These are phyloP conservation scores for Pseudocercospora vitis DNA, from an alignment of 2,329 filamentous ascomycete genomes.

Conservation along the genomic window DNA sequence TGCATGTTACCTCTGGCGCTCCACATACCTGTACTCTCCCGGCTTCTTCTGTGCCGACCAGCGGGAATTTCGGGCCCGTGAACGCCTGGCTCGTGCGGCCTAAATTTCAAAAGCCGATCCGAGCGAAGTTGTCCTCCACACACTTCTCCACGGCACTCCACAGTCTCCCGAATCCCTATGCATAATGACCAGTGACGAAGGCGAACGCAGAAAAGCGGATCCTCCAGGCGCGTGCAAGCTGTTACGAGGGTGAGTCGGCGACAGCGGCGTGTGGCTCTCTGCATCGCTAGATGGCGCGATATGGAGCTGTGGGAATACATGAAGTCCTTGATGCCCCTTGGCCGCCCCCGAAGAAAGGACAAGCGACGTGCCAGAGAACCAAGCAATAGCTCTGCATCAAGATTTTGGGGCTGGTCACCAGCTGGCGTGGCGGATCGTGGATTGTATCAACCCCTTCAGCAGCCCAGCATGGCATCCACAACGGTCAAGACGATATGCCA, in stretches of 20 bases:
- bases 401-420: neutral
- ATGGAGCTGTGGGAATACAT: conserved; percentile 15
- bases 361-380: conserved; percentile 1
- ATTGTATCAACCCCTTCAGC: conserved; percentile 11
- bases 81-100: too few relatives aligned
- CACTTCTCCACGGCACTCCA: neutral
- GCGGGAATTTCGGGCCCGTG: too few relatives aligned
- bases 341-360: conserved; percentile 6
- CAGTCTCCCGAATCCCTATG: neutral
- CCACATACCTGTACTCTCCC: too few relatives aligned
- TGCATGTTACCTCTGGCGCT: too few relatives aligned
- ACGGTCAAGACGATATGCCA: conserved; percentile 37
- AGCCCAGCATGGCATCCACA: conserved; percentile 10
- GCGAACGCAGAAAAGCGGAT: neutral
- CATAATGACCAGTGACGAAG: neutral
- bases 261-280: conserved; percentile 8
- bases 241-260: neutral
- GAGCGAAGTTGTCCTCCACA: too few relatives aligned
- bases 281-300: conserved; percentile 2
- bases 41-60: too few relatives aligned
- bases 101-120: too few relatives aligned
- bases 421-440: neutral
- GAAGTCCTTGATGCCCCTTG: conserved; percentile 9
- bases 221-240: too few relatives aligned
- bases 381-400: neutral